Evolutionary conservation across 1,284 basidiomycete genomes (phyloP).

Genomic region (Chondrostereum purpureum): DNA sequence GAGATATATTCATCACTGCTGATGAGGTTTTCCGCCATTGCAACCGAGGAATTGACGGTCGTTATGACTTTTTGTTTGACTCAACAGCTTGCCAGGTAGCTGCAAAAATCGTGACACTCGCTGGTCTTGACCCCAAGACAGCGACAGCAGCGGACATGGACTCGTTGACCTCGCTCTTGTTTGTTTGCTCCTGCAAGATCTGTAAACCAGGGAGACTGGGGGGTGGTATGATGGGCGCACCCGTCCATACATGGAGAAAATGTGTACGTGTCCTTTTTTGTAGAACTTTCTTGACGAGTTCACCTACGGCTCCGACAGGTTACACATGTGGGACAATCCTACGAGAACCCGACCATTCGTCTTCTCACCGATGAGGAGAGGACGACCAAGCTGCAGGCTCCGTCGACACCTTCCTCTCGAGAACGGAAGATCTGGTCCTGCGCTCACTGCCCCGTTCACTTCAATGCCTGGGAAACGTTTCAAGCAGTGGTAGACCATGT

Average conservation of each 20-base stretch:
- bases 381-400: neutral
- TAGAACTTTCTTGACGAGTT: no score
- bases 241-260: neutral
- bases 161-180: neutral
- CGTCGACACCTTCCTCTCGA: neutral
- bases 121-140: neutral
- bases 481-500: neutral
- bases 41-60: neutral
- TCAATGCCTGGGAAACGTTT: neutral
- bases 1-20: neutral
- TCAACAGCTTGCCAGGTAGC: neutral
- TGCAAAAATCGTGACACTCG: neutral
- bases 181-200: neutral
- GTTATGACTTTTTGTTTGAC: neutral
- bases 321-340: no score
- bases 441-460: neutral
- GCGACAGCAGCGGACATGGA: neutral
- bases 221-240: neutral
- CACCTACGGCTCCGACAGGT: neutral
- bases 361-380: no score
- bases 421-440: neutral
- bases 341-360: no score
- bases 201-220: no score
- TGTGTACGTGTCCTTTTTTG: neutral
- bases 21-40: neutral